A percentile compares a stretch with the other conserved stretches of the same genome.
Conservation (phyloP, 768 basidiomycete species). For the Obba rivulosa region DNA sequence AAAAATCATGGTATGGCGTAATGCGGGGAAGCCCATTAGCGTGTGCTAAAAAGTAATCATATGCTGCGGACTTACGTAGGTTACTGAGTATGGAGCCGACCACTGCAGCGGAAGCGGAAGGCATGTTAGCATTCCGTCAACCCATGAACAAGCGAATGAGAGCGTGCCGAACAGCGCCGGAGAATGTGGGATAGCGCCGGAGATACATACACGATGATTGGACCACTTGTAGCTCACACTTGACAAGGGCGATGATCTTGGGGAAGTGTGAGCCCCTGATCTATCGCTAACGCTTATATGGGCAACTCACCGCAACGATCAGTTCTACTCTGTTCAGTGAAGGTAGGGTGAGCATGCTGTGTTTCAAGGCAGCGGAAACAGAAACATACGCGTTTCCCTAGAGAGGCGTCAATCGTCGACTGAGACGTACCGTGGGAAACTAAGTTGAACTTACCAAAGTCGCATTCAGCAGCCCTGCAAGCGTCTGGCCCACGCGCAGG, state of each 20-base stretch:
- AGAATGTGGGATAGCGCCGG: slow-evolving; percentile 1
- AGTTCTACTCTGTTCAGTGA: slow-evolving; percentile 30
- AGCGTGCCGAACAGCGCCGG: too few species aligned
- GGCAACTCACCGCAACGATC: slow-evolving; percentile 33
- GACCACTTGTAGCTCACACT: slow-evolving; percentile 40
- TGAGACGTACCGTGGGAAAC: not conserved
- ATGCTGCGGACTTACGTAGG: slow-evolving; percentile 25
- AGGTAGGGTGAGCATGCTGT: not conserved
- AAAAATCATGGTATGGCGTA: not conserved
- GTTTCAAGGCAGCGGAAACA: not conserved
- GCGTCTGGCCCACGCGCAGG: slow-evolving; percentile 73
- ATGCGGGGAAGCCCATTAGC: not conserved
- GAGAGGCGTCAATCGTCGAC: not conserved
- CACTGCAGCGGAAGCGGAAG: slow-evolving; percentile 20
- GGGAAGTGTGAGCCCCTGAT: slow-evolving; percentile 1
- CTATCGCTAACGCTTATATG: not conserved
- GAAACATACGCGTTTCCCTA: slow-evolving; percentile 24
- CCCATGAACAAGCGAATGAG: not conserved
- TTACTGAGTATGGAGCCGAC: slow-evolving; percentile 45
- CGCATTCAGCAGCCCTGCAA: slow-evolving; percentile 82
- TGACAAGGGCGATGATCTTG: slow-evolving; percentile 40
- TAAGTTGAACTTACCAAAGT: slow-evolving; percentile 52
- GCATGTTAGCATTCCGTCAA: not conserved
- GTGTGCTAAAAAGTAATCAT: not conserved
- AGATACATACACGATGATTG: slow-evolving; percentile 36